A percentile compares a stretch with the other conserved stretches of the same genome.
These are phyloP conservation scores for Cyclaneusma minus DNA, from an alignment of 2,329 filamentous ascomycete species.

Conservation along the genomic window DNA sequence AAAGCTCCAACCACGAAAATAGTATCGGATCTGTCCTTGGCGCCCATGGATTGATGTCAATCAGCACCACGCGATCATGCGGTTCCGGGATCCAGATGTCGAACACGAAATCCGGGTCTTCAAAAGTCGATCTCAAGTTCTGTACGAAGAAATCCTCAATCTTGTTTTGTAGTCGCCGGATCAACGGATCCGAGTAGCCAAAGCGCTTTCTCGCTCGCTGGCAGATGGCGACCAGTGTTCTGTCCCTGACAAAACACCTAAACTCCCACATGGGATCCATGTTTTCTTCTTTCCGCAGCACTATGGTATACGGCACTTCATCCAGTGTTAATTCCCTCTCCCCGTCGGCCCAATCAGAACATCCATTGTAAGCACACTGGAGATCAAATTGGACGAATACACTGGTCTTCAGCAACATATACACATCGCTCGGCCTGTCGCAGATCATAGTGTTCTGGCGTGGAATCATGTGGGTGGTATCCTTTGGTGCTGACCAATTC, in stretches of 20 bases:
- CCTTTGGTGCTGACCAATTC: conserved; percentile 95
- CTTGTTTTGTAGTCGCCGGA: conserved; percentile 47
- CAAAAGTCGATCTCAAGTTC: conserved; percentile 61
- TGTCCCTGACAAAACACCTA: conserved; percentile 80
- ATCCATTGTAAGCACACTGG: conserved; percentile 81
- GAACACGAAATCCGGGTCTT: conserved; percentile 72
- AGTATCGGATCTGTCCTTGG: conserved; percentile 74
- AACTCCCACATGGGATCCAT: conserved; percentile 89
- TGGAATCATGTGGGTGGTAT: conserved; percentile 81
- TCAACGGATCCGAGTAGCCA: conserved; percentile 55
- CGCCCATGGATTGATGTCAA: conserved; percentile 95
- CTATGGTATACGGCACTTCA: conserved; percentile 36
- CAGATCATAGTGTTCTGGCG: conserved; percentile 86
- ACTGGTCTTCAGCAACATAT: conserved; percentile 84
- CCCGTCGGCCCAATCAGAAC: conserved; percentile 21
- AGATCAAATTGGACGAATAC: conserved; percentile 92
- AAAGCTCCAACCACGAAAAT: conserved; percentile 79
- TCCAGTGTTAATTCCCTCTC: conserved; percentile 16
- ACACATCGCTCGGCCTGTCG: conserved; percentile 75
- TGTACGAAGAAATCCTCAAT: conserved; percentile 66
- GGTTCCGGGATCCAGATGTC: conserved; percentile 80
- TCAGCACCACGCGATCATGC: conserved; percentile 45
- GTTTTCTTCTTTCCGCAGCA: conserved; percentile 76
- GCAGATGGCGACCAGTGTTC: conserved; percentile 65
- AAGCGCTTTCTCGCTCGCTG: conserved; percentile 89